Evolutionary conservation across 2,329 filamentous ascomycete species (phyloP), one percentile per base, ranked within the genome.

Genomic region (Pseudonectria foliicola): DNA sequence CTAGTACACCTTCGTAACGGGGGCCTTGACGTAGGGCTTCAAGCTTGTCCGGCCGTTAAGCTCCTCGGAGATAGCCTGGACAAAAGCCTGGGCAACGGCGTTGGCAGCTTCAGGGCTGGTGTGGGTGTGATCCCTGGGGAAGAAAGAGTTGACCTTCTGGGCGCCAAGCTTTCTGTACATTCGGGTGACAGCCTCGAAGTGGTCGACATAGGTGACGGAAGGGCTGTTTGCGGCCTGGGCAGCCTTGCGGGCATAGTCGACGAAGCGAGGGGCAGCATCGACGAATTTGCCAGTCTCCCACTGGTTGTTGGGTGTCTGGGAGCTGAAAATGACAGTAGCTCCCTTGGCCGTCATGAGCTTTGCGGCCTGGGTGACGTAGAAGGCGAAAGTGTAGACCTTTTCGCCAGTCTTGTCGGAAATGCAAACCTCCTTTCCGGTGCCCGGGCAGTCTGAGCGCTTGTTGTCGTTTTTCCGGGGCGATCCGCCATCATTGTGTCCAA

Each of bases 401-500:
- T 80, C 49, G 25, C 48, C 52, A 0, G 53, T 55, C 13, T 35
- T 33, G 27, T 45, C 46, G 2, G 46, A 50, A n/a, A 37, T 46
- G 55, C 75, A 79, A 1, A 66, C 72, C 50, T 80, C 66, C 7
- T 53, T 52, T 11, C 73, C 74, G 0, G 65, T 59, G 3, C 75
- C 75, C 3, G 56, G 58, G 39, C 80, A 84, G 45, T 74, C 77
- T 2, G 70, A 73, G 11, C 78, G 69, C 1, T 73, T 73, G 46
- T 82, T 82, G 54, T 84, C 80, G 10, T 57, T 68, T 2, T 55
- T 56, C 11, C 39, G 31, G 2, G 77, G 60, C 0, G 69, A 69
- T 2, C 79, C 77, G 14, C 78, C 80, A 45, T 85, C 81, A 48
- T 85, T 85, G 63, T 85, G 80, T 0, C 81, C 80, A 48, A 85